Evolutionary conservation across 495 filamentous ascomycete species (phyloP), one percentile per base, ranked within the genome.

Genomic region (Talaromyces nanjingensis): DNA sequence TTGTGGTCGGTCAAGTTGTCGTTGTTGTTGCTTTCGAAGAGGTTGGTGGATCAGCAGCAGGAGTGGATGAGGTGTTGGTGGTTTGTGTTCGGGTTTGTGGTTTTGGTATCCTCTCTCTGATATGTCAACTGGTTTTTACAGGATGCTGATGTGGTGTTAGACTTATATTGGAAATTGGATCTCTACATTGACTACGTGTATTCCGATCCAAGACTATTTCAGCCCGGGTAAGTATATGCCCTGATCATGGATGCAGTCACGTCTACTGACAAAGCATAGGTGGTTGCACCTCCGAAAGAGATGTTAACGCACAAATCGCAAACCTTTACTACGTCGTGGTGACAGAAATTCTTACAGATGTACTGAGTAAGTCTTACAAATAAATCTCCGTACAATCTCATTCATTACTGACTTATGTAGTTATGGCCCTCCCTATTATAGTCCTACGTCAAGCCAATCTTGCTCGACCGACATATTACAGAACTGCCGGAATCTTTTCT

Each of bases 1-100:
- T 62, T 82, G 18, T 83, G 80, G 80, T 63, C 73, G 27, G 74
- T 81, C 37, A 83, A 83, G 63, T 71, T 77, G 25, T 76, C 73
- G 2, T 71, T 83, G 18, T 65, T 83, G 60, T 69, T 74, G 1
- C 71, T 81, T 58, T 83, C 78, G 60, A 71, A 68, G 62, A 68
- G 71, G 9, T 61, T 83, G 39, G 66, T 76, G 34, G 60, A 64
- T 31, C 73, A 74, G 22, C 58, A 77, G n/a, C 60, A 59, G n/a
- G 56, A 39, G 1, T 70, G 72, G 47, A 69, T 65, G 18, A 68
- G 60, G 49, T 16, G 68, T 16, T 82, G 79, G 79, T 76, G 75
- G 76, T 59, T 56, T 8, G 68, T 79, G 1, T 8, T 77, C 16
- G 69, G 31, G 0, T 76, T 79, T 63, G 73, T 72, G 25, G 60